Conservation (phyloP, 1,284 basidiomycete species). For the Moesziomyces sp. region DNA sequence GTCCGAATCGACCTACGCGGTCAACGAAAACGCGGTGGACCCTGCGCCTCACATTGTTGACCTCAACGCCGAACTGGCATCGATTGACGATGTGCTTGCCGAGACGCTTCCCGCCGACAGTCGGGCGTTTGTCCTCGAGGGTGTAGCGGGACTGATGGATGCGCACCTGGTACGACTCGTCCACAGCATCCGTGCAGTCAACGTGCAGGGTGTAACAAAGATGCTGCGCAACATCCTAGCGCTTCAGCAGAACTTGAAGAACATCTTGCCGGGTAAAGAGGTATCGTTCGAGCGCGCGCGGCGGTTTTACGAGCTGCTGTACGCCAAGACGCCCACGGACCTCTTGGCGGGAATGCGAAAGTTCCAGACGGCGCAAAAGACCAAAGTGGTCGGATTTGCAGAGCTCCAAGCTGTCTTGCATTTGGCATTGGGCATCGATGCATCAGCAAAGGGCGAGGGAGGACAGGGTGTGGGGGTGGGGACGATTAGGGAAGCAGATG, state of each 20-base stretch:
- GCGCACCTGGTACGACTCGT: slow-evolving; percentile 82
- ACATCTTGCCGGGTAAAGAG: slow-evolving; percentile 36
- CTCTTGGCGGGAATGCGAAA: slow-evolving; percentile 17
- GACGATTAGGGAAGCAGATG: slow-evolving; percentile 22
- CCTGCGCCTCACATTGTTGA: slow-evolving; percentile 91
- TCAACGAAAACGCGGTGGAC: slow-evolving; percentile 77
- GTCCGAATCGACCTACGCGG: slow-evolving; percentile 73
- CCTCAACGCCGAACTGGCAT: slow-evolving; percentile 82
- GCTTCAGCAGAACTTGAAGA: slow-evolving; percentile 88
- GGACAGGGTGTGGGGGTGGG: slow-evolving; percentile 23
- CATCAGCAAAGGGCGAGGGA: not conserved
- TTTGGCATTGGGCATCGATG: slow-evolving; percentile 58
- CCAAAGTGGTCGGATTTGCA: slow-evolving; percentile 11
- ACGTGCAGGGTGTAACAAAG: slow-evolving; percentile 84
- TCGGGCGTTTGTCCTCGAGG: slow-evolving; percentile 83
- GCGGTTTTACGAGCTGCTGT: slow-evolving; percentile 76
- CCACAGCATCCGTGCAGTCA: slow-evolving; percentile 78
- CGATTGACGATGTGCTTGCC: slow-evolving; percentile 76
- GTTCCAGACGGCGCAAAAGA: slow-evolving; percentile 3
- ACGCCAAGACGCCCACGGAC: slow-evolving; percentile 18
- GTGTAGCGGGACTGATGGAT: slow-evolving; percentile 87
- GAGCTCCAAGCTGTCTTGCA: slow-evolving; percentile 45
- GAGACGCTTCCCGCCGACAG: slow-evolving; percentile 44
- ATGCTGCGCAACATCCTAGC: slow-evolving; percentile 89
- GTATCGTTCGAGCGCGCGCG: slow-evolving; percentile 81